Base-by-base conservation (phyloP, 805 yeast species). In the Brettanomyces naardenensis region DNA sequence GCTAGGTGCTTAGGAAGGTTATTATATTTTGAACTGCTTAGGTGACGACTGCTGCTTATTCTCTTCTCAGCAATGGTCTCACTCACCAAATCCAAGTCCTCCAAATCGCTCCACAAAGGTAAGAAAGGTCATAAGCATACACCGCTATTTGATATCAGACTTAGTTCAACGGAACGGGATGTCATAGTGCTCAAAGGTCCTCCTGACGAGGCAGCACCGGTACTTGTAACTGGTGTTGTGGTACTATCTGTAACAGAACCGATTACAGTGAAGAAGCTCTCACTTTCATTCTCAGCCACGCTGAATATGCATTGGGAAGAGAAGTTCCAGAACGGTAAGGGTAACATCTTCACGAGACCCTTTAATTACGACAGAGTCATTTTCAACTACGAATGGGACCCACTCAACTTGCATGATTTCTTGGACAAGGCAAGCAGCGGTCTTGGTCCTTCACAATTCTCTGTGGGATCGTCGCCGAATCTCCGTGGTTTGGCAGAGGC, bases 181-280 rank as follows among this genome's bases (percentile, higher is more conserved):
- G 90, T 89, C 7, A 60, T 90, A 4, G 73, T 92, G 6, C 58
- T 90, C 23, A 81, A 87, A 47, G 98, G 98, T 1, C 53, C 80
- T 1, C 77, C 81, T 5, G 68, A 71, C 26, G 89, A 80, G 37
- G 95, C 97, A 0, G 69, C 86, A 0, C 78, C 95, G 2, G 84
- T 76, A 3, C 62, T 82, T 5, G 58, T 92, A 20, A 64, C 81
- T 1, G 98, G 98, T 4, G 76, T 75, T 9, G 78, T 92, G 19
- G 88, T 81, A 1, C 59, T 92, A 19, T 71, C 89, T 1, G 75
- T 85, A 1, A 66, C 70, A 10, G 97, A 90, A 46, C 85, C 95
- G 3, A 62, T 86, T 39, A 60, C 75, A 13, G 69, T 90, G 36
- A 80, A 76, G 52, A 74, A 71, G 46, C 59, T 92, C 44, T 58